Base-by-base conservation (phyloP, 495 filamentous ascomycete genomes). In the Neurospora tetrasperma region DNA sequence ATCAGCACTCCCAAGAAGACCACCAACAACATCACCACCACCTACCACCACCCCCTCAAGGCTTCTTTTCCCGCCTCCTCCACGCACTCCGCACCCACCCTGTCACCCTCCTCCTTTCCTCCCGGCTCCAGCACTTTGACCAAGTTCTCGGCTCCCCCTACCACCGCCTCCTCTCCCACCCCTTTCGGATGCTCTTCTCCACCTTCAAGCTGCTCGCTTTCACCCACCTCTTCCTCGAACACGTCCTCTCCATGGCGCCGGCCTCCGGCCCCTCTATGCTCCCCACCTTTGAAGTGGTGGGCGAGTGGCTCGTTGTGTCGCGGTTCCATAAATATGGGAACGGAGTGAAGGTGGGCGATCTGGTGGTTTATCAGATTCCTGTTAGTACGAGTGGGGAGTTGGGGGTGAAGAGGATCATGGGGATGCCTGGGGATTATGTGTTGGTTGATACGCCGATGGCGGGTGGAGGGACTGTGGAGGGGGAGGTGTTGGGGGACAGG, bases 391-490 rank as follows among this genome's bases (percentile, higher is more conserved):
- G 54, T 2, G 54, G 54, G 54, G 84, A 86, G 38, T 80, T 88
- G 69, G 92, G 85, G 16, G 83, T 91, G 11, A 99, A 99, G 85
- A 84, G 96, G 72, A 90, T 98, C 27, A 75, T 98, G 39, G 96
- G 94, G 3, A 83, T 98, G 87, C 89, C 89, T 14, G 96, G 96
- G 16, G 96, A 99, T 83, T 97, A 96, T 83, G 94, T 98, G 42
- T 82, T 92, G 74, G 84, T 87, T 73, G 89, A 93, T 81, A 86
- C 88, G 42, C 88, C 89, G 78, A 86, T 75, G 76, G 75, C 73
- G 4, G 80, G 78, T 2, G 71, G 27, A 5, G 72, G 46, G 12
- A 66, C 54, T 7, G 54, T 66, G 54, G 54, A 66, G 27, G 54
- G 27, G 12, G 54, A 66, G 12, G 12, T 62, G 0, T 66, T 66